Percentiles rank a stretch among this genome's conserved stretches.
These are phyloP conservation scores for Skeletonema menzelii DNA, from an alignment of 108 stramenopile genomes.

Conservation along the genomic window DNA sequence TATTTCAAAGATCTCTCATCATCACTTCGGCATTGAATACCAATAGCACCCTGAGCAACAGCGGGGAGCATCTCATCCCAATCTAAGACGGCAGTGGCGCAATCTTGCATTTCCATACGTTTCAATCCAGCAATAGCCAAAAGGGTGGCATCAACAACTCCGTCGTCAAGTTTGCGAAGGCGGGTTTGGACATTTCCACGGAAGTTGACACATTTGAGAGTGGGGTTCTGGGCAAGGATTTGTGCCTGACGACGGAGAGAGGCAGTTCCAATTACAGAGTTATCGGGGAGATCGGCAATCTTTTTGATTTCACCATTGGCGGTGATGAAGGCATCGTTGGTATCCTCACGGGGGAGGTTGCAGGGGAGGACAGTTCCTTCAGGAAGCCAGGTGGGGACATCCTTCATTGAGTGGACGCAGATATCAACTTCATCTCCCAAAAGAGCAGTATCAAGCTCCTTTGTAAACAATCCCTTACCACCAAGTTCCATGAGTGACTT, in stretches of 20 bases:
- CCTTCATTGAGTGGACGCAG: conserved; percentile 99
- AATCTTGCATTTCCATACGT: conserved; percentile 96
- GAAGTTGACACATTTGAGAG: conserved; percentile 96
- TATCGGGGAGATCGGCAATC: conserved; percentile 90
- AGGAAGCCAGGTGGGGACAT: conserved; percentile 99
- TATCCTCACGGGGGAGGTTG: conserved; percentile 96
- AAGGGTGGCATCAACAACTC: conserved; percentile 97
- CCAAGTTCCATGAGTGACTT: conserved; percentile 99
- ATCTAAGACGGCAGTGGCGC: conserved; percentile 90
- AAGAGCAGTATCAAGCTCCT: conserved; percentile 98
- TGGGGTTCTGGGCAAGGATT: conserved; percentile 93
- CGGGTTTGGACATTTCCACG: conserved; percentile 99
- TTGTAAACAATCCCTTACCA: conserved; percentile 99
- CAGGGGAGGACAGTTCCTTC: conserved; percentile 97
- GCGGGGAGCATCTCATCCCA: conserved; percentile 99
- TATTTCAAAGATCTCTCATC: conserved; percentile 91
- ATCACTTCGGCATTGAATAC: conserved; percentile 97
- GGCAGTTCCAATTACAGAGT: conserved; percentile 96
- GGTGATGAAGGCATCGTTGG: conserved; percentile 97
- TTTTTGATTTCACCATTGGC: conserved; percentile 61
- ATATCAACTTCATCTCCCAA: conserved; percentile 98
- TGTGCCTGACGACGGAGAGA: conserved; percentile 98
- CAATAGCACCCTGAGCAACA: conserved; percentile 99
- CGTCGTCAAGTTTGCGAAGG: conserved; percentile 97
- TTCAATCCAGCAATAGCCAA: conserved; percentile 98